Percentiles rank a stretch among this genome's conserved stretches.
phyloP scores from a whole-genome alignment of 192 early-diverging fungal genomes.

The Lunasporangiospora selenospora region DNA sequence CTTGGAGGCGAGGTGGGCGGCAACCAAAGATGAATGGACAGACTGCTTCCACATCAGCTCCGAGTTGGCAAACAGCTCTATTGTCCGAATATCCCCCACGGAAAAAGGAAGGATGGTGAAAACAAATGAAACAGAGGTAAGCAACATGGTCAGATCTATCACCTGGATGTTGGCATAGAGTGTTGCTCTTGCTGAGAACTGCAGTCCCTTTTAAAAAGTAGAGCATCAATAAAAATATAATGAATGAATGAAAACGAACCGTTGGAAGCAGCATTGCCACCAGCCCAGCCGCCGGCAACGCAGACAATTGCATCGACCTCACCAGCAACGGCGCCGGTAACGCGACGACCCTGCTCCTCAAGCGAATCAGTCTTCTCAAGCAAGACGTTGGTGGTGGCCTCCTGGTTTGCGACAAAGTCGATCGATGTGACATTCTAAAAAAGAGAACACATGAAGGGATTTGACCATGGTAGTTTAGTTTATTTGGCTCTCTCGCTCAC shows the following conservation, averaged over 20 bases:
- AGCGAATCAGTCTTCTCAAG: slow-evolving; percentile 57
- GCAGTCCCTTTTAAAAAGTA: too few species aligned
- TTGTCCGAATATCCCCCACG: neutral
- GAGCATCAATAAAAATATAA: too few species aligned
- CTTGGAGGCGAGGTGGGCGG: slow-evolving; percentile 79
- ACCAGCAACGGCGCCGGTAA: slow-evolving; percentile 51
- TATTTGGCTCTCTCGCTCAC: too few species aligned
- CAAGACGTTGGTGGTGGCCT: slow-evolving; percentile 77
- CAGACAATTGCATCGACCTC: slow-evolving; percentile 87
- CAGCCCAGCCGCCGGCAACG: slow-evolving; percentile 96
- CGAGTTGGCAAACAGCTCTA: slow-evolving; percentile 73
- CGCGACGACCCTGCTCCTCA: slow-evolving; percentile 65
- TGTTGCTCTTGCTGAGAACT: too few species aligned
- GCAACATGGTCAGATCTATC: too few species aligned
- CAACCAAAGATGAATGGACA: slow-evolving; percentile 82
- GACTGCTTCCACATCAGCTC: slow-evolving; percentile 84
- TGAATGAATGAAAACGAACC: too few species aligned
- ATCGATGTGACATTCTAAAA: slow-evolving; percentile 76
- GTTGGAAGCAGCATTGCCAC: slow-evolving; percentile 79
- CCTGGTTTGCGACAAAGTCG: slow-evolving; percentile 74
- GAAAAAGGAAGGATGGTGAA: too few species aligned
- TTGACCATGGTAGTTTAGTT: too few species aligned
- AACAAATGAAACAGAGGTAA: too few species aligned
- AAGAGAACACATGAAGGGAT: neutral
- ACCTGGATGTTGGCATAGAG: too few species aligned